Evolutionary conservation across 257 asterid genomes (phyloP), one percentile per base, ranked within the genome.

Genomic region (Forsythia suspensa): DNA sequence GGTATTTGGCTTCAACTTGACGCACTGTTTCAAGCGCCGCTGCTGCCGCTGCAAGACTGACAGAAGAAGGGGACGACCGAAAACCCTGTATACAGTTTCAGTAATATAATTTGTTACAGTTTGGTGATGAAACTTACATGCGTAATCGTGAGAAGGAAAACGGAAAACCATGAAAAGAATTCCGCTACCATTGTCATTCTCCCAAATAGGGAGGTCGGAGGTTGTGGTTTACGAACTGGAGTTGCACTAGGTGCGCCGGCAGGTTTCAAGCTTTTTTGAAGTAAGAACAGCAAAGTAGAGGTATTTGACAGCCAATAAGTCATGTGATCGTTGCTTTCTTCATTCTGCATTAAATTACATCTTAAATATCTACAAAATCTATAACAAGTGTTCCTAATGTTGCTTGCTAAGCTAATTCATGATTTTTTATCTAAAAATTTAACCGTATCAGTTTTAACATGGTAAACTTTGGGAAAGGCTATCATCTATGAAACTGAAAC

Each of bases 291-390:
- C 83, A 96, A 82, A 0, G 96, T 90, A 11, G 99, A 96, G 74
- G 99, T 94, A 83, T 96, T 96, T 80, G 99, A 94, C 75, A 96
- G 79, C 99, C 99, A 96, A 87, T 96, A 96, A 9, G 97, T 91
- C 99, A 96, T 90, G 82, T 87, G 96, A 57, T 92, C 90, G 38
- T 92, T 91, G 88, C 92, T 91, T 46, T 94, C 98, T 87, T 94
- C 94, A 83, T 90, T 93, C 99, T 96, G 99, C 84, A 83, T 79
- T 80, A 63, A 72, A 40, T 76, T 68, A 65, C 61, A 71, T 63
- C 77, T 73, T 77, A 41, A 41, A 73, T 70, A 83, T 40, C 73
- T 80, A 63, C 77, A 40, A 71, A 39, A 69, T 82, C 51, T 43
- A 66, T 34, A 21, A 8, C 21, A 41, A 39, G 40, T 61, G 69